phyloP scores from a whole-genome alignment of 1,284 basidiomycete genomes.

The Rhodotorula glutinis region DNA sequence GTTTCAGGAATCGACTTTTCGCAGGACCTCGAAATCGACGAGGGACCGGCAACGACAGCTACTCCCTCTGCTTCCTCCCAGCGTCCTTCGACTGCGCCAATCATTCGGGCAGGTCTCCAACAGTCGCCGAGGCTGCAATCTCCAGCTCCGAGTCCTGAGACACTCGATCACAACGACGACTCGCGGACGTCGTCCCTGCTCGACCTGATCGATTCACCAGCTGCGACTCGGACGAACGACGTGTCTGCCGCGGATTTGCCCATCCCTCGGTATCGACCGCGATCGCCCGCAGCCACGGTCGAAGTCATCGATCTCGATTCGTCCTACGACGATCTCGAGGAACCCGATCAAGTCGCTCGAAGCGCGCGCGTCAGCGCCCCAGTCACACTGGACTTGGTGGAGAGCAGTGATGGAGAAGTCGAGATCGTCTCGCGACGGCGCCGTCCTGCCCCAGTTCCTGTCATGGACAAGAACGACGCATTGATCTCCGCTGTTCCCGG shows the following conservation, averaged over 20 bases:
- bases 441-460: background rate
- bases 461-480: background rate
- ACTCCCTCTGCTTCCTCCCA: background rate
- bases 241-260: too few relatives aligned
- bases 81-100: too few relatives aligned
- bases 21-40: conserved; percentile 11
- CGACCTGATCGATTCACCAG: background rate
- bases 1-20: conserved; percentile 26
- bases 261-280: background rate
- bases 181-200: background rate
- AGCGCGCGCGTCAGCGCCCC: too few relatives aligned
- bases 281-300: background rate
- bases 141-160: background rate
- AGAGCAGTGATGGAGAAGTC: background rate
- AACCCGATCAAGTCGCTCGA: too few relatives aligned
- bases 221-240: background rate
- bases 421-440: background rate
- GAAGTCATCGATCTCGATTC: conserved; percentile 1
- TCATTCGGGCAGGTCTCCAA: background rate
- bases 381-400: background rate
- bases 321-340: background rate
- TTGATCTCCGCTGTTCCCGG: background rate
- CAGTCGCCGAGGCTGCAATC: too few relatives aligned
- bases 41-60: background rate
- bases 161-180: background rate